phyloP scores from a whole-genome alignment of 441 rosid species.

The Syzygium syzygioides region DNA sequence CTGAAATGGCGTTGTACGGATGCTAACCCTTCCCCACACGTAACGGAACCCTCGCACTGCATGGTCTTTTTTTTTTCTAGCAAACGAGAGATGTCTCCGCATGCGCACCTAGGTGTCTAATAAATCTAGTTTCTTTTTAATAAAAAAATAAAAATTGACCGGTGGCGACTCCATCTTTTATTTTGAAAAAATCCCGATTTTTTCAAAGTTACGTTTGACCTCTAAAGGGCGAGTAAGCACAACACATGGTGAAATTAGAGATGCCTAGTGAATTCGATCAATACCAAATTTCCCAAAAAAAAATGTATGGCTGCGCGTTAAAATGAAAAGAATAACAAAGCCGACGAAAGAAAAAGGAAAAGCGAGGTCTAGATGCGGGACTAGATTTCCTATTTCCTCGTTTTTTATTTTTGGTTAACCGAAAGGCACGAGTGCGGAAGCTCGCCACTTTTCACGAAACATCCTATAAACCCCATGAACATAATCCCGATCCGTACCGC shows the following conservation, averaged over 20 bases:
- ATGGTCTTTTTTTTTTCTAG: accelerated
- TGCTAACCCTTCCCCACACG: neutral
- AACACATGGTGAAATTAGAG: neutral
- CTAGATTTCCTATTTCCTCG: neutral
- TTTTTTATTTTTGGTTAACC: accelerated
- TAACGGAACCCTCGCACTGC: accelerated
- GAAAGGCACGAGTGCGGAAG: neutral
- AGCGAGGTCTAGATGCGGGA: neutral
- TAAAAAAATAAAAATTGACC: too few relatives aligned
- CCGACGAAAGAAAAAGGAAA: neutral
- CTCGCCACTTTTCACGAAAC: neutral
- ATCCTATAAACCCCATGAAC: too few relatives aligned
- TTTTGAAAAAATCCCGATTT: neutral
- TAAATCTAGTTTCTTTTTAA: too few relatives aligned
- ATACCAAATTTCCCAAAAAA: accelerated
- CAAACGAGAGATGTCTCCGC: neutral
- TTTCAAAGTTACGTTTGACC: neutral
- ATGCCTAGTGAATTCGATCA: neutral
- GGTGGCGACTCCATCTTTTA: neutral
- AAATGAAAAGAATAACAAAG: neutral
- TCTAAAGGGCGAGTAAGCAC: neutral
- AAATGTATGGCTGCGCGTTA: accelerated
- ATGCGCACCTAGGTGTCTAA: neutral
- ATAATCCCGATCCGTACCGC: accelerated
- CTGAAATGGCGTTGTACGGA: neutral